Base-by-base conservation (phyloP, 192 early-diverging fungal species). In the Chytriomyces sp. region DNA sequence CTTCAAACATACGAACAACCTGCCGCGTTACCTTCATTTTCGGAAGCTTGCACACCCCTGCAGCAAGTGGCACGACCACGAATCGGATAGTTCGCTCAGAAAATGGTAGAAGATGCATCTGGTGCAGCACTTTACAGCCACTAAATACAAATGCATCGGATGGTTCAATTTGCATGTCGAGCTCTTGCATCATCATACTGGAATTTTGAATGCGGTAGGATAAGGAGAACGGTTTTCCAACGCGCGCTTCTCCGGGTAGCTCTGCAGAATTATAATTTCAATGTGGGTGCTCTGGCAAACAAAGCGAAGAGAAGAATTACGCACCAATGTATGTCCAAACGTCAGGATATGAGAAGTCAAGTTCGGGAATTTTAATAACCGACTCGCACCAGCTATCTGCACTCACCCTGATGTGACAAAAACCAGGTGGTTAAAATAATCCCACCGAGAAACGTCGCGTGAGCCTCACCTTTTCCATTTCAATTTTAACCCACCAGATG, bases 131-230 rank as follows among this genome's bases (percentile, higher is more conserved):
- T 20, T 75, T 75, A n/a, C 18, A 88, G 20, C 93, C 93, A 9
- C 90, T 82, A 77, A 91, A 94, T 0, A 93, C 91, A 82, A 94
- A 94, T 18, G 85, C 85, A 16, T 95, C 93, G 9, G 87, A 82
- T 0, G 89, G 75, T 69, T 94, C 93, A 9, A 93, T 85, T 5
- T 83, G 68, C 48, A 87, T 84, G 11, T 82, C 65, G 9, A 93
- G 80, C 68, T 93, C 88, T 5, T 83, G 79, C 5, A 89, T 43
- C 24, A 78, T 76, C 24, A 84, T 28, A 10, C 90, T 86, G 0
- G 87, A 78, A 61, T 95, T 95, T 59, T 91, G 77, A 49, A 95
- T 76, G 9, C 64, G 79, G 77, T 93, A 92, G 8, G 80, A 57
- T 8, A 91, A 76, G 0, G 87, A 88, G 79, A 94, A 89, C 0